These are phyloP conservation scores for Globisporangium iwayamae DNA, from an alignment of 352 stramenopile genomes.

Conservation along the genomic window DNA sequence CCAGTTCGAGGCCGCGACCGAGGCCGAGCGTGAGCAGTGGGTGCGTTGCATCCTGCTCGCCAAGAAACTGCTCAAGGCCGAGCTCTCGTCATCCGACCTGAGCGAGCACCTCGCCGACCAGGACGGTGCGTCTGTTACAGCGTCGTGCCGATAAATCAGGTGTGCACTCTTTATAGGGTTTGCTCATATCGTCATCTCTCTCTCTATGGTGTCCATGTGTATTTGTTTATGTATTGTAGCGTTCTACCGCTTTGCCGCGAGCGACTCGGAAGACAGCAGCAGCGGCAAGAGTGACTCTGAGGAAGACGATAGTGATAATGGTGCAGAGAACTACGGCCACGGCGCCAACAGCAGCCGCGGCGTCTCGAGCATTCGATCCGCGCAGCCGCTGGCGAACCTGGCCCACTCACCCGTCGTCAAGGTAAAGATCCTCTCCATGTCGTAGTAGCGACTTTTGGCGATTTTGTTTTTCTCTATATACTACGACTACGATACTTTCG, in stretches of 20 bases:
- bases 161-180: too few relatives aligned
- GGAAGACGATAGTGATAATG: not conserved
- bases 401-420: constrained; percentile 19
- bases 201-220: not conserved
- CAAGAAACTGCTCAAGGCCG: constrained; percentile 27
- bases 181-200: not conserved
- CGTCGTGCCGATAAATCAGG: not conserved
- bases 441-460: constrained; percentile 1
- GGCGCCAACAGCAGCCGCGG: constrained; percentile 1
- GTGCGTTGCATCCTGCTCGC: constrained; percentile 38
- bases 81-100: not conserved
- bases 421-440: constrained; percentile 30
- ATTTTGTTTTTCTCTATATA: not conserved
- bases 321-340: constrained; percentile 17
- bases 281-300: constrained; percentile 15
- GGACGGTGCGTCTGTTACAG: constrained; percentile 14
- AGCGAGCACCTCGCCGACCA: constrained; percentile 10
- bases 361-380: constrained; percentile 22
- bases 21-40: constrained; percentile 41
- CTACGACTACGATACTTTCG: not conserved
- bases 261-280: constrained; percentile 45
- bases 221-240: constrained; percentile 14
- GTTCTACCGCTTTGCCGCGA: constrained; percentile 51
- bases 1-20: constrained; percentile 33
- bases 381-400: constrained; percentile 22